Evolutionary conservation across 345 rosid genomes (phyloP), one percentile per base, ranked within the genome.

Genomic region (Hibiscus trionum): DNA sequence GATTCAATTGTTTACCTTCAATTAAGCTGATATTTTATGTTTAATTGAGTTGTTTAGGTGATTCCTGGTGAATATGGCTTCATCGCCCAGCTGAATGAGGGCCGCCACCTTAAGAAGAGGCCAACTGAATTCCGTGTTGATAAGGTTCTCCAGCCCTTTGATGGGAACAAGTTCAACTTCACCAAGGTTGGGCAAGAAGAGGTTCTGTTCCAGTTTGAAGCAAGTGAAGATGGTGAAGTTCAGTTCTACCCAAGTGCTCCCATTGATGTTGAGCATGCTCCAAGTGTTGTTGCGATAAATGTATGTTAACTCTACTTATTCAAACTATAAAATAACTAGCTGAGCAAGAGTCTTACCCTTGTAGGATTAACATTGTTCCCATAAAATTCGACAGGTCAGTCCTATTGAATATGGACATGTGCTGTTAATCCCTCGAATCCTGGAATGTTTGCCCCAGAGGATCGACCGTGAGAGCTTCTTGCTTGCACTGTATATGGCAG

Each of bases 401-500:
- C 99, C 99, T 2, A 95, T 95, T 72, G 99, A 94, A 77, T 94
- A 94, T 72, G 97, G 99, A 59, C 99, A 94, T 68, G 97, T 94
- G 61, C 80, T 94, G 71, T 77, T 94, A 82, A 89, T 94, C 77
- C 99, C 99, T 5, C 92, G 83, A 2, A 72, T 94, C 67, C 82
- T 90, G 26, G 96, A 92, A 61, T 90, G 97, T 84, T 79, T 91
- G 80, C 99, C 99, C 11, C 99, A 94, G 86, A 91, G 88, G 89
- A 92, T 94, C 58, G 99, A 95, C 78, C 89, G 74, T 58, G 81
- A 90, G 61, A 92, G 90, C 87, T 84, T 95, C 57, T 72, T 90
- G 82, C 97, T 95, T 56, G 97, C 97, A 0, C 81, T 92, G 65
- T 64, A 85, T 81, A 91, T 92, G 97, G 97, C 97, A 1, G 77